Evolutionary conservation across 129 eudicot genomes (phyloP).

Genomic region (Flaveria sonorensis): DNA sequence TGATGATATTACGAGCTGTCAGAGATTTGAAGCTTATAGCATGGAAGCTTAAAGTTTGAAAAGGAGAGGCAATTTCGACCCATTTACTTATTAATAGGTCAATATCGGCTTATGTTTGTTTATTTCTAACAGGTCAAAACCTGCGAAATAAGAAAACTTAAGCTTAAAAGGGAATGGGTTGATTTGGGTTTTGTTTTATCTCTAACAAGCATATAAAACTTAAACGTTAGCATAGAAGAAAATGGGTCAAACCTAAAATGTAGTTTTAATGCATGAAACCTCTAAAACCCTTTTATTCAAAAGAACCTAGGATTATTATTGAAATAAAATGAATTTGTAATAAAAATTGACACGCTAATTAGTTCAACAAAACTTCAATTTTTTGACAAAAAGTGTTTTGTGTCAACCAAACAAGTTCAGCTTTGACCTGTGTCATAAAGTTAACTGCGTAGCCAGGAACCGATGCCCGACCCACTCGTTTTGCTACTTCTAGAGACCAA

Average conservation of each 20-base stretch:
- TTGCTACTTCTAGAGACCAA: background rate
- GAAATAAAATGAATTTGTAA: too few relatives aligned
- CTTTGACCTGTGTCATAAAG: background rate
- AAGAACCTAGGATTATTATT: too few relatives aligned
- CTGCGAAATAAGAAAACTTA: background rate
- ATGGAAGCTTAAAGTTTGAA: constrained; percentile 4
- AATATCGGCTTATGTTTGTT: background rate
- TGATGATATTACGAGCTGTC: background rate
- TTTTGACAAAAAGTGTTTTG: background rate
- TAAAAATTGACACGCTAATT: too few relatives aligned
- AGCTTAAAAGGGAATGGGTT: background rate
- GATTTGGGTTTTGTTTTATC: background rate
- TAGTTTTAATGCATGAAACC: background rate
- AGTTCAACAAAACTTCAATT: too few relatives aligned
- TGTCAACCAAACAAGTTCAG: background rate
- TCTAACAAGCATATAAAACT: background rate
- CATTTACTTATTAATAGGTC: background rate
- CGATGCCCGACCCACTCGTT: background rate
- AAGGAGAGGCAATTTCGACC: background rate
- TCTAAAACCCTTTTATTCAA: too few relatives aligned
- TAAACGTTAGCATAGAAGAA: background rate
- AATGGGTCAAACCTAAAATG: background rate
- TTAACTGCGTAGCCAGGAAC: background rate
- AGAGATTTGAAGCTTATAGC: background rate
- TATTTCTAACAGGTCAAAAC: background rate